phyloP scores from a whole-genome alignment of 805 yeast species.

The Wickerhamomyces chambardii region DNA sequence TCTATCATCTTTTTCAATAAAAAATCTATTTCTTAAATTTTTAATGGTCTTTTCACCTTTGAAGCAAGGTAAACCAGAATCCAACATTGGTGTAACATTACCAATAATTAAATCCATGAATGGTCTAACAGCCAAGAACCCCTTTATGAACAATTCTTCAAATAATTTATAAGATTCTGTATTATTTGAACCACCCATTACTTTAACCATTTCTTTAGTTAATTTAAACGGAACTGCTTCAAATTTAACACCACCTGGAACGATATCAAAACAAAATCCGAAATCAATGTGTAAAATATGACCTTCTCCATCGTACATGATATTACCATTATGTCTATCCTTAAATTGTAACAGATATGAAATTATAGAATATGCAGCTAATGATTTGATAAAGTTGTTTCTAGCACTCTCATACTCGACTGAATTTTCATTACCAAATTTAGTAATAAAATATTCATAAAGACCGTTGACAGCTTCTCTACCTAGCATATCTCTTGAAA shows the following conservation, averaged over 20 bases:
- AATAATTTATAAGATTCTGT: constrained; percentile 91
- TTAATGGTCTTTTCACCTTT: constrained; percentile 74
- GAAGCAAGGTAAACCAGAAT: constrained; percentile 93
- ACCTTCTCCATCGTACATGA: constrained; percentile 92
- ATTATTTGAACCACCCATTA: constrained; percentile 82
- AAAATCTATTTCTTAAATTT: constrained; percentile 72
- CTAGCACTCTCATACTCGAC: constrained; percentile 87
- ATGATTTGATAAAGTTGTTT: constrained; percentile 84
- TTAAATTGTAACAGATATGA: constrained; percentile 89
- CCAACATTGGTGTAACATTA: constrained; percentile 88
- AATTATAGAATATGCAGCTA: constrained; percentile 91
- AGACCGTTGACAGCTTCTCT: constrained; percentile 97
- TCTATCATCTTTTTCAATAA: constrained; percentile 66
- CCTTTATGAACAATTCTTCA: constrained; percentile 91
- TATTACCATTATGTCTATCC: constrained; percentile 97
- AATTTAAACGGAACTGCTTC: constrained; percentile 98
- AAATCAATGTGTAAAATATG: constrained; percentile 94
- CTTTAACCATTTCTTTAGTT: constrained; percentile 93
- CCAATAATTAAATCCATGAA: constrained; percentile 79
- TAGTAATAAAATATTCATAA: constrained; percentile 83
- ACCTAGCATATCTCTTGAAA: constrained; percentile 96
- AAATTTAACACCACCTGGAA: constrained; percentile 97
- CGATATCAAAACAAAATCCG: constrained; percentile 98
- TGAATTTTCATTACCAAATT: constrained; percentile 91
- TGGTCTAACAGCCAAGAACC: constrained; percentile 82